phyloP scores from a whole-genome alignment of 345 rosid genomes.

The Salix caprea region DNA sequence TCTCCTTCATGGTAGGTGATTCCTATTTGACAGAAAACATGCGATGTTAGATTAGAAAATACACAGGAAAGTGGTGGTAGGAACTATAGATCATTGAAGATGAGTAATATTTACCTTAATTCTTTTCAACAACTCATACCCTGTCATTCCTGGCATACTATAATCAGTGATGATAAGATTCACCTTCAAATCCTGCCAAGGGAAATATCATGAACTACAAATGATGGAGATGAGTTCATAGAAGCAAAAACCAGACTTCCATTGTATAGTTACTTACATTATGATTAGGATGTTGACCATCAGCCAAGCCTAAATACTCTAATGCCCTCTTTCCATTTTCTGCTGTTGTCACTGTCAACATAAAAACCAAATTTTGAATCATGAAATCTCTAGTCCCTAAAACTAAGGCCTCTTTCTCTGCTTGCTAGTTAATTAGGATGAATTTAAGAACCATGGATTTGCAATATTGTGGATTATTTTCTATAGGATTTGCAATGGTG shows the following conservation, averaged over 20 bases:
- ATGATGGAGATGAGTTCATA: neutral
- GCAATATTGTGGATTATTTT: too few relatives aligned
- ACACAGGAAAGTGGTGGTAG: neutral
- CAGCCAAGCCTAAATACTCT: constrained; percentile 30
- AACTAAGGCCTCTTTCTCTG: too few relatives aligned
- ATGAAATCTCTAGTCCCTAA: too few relatives aligned
- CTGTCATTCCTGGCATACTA: constrained; percentile 44
- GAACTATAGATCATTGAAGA: neutral
- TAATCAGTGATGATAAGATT: constrained; percentile 40
- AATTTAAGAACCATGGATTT: too few relatives aligned
- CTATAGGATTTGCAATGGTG: too few relatives aligned
- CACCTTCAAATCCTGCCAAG: constrained; percentile 24
- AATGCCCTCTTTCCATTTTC: constrained; percentile 28
- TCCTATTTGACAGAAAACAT: constrained; percentile 10
- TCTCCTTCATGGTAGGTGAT: constrained; percentile 25
- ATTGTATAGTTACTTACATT: neutral
- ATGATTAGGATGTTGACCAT: constrained; percentile 6
- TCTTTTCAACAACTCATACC: constrained; percentile 36
- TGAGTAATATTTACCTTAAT: constrained; percentile 20
- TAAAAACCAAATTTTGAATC: too few relatives aligned
- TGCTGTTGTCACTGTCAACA: constrained; percentile 16
- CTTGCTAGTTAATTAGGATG: too few relatives aligned
- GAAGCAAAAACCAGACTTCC: neutral
- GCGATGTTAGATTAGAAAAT: neutral
- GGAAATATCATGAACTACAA: neutral